Base-by-base conservation (phyloP, 1,284 basidiomycete genomes). In the Pseudozyma tsukubaensis region DNA sequence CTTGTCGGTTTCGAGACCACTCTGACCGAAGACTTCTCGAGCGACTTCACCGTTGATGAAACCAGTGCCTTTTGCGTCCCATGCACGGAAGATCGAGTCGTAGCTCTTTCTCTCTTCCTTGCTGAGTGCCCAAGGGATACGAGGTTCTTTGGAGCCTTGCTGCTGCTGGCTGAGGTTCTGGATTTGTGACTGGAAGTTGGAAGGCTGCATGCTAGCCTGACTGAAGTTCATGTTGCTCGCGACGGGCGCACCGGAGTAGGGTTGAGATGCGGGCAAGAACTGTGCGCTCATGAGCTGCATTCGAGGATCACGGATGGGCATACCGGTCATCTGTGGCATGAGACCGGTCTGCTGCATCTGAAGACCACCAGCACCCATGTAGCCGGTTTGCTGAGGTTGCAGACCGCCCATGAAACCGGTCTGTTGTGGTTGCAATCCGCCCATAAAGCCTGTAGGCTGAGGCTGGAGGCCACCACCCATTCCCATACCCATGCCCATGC, bases 101-200 rank as follows among this genome's bases (percentile, higher is more conserved):
- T 99, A 99, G 79, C 91, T 92, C 88, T 97, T 97, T 88, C 94
- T 94, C 87, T 99, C 96, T 40, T 91, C 90, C 84, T 92, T 92
- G 19, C 90, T 91, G 60, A 98, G 87, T 0, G 91, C 89, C 96
- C 97, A 99, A 0, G 94, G 91, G 24, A 98, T 88, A 79, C 90
- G 91, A 21, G 92, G 92, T 14, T 90, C 87, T 2, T 89, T 86
- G 37, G 89, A 89, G 0, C 92, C 91, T 7, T 90, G 88, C 63
- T 91, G 89, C 56, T 90, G 86, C 84, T 93, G 90, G 29, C 76
- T 72, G 34, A 81, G 72, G 29, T 71, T 77, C 55, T 83, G 83
- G 42, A 83, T 79, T 29, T 72, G 71, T 16, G 72, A 70, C 58
- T 83, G 83, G 56, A 83, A 83, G 53, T 77, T 81, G 52, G 79